Percentiles rank a stretch among this genome's conserved stretches.
phyloP scores from a whole-genome alignment of 306 rosid species.

The Malus sieversii region DNA sequence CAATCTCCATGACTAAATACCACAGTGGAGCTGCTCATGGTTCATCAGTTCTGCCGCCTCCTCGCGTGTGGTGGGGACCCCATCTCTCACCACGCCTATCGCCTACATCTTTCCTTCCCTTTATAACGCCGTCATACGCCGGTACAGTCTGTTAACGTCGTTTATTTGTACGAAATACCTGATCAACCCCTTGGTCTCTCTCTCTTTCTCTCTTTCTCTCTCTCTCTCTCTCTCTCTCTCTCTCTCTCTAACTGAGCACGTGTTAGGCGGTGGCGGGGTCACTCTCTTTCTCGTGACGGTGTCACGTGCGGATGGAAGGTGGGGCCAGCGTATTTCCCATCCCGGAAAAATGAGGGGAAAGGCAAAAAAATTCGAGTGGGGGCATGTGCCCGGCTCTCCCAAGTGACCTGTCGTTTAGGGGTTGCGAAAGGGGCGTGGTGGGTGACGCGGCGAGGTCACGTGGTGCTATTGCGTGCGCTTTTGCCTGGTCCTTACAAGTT shows the following conservation, averaged over 20 bases:
- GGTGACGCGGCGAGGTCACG: conserved; percentile 57
- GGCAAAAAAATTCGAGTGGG: conserved; percentile 27
- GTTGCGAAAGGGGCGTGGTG: conserved; percentile 30
- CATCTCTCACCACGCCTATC: background rate
- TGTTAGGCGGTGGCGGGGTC: conserved; percentile 32
- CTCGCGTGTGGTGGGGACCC: conserved; percentile 74
- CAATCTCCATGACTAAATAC: no score
- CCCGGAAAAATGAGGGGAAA: background rate
- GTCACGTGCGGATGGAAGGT: conserved; percentile 62
- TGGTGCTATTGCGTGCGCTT: conserved; percentile 26
- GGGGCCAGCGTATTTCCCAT: conserved; percentile 39
- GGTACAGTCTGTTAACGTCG: conserved; percentile 7
- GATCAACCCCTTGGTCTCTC: background rate
- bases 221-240: no score
- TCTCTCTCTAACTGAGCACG: background rate
- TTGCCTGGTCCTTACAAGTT: conserved; percentile 4
- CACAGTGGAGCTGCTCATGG: conserved; percentile 1
- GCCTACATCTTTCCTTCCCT: background rate
- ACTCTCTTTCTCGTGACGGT: conserved; percentile 64
- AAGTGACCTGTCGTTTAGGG: conserved; percentile 67
- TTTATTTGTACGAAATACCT: conserved; percentile 1
- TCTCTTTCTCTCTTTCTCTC: background rate
- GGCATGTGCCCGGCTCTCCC: conserved; percentile 55
- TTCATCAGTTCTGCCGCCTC: conserved; percentile 13
- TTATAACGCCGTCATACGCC: conserved; percentile 19